Conservation (phyloP, 208 protist genomes). For the Wallacemonas sp. region DNA sequence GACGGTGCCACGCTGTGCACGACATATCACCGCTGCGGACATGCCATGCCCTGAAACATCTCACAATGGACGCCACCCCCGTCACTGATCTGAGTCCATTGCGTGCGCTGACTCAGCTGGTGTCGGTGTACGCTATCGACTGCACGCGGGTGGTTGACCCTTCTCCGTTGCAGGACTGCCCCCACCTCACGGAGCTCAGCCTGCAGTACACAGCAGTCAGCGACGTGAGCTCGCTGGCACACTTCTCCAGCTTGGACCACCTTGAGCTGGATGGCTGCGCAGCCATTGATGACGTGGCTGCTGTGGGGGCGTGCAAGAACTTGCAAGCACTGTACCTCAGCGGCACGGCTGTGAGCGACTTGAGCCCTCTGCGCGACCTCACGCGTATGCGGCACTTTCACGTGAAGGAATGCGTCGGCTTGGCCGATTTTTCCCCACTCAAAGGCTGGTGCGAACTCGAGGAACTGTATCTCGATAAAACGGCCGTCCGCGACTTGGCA, state of each 20-base stretch:
- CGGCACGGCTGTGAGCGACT: background rate
- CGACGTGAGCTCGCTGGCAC: too few species aligned
- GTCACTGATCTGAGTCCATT: too few species aligned
- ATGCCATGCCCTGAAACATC: too few species aligned
- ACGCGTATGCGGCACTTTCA: background rate
- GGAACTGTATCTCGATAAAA: background rate
- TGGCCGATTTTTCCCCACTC: background rate
- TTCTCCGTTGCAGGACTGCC: too few species aligned
- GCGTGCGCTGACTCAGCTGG: too few species aligned
- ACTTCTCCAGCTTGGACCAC: background rate
- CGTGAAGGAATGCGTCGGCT: background rate
- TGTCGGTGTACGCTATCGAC: too few species aligned
- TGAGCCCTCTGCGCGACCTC: background rate
- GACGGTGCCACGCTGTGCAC: too few species aligned
- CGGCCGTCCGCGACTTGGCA: background rate
- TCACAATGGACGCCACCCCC: too few species aligned
- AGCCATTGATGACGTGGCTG: background rate
- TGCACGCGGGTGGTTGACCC: too few species aligned
- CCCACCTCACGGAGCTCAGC: background rate
- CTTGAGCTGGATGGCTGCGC: background rate
- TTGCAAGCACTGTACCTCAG: background rate
- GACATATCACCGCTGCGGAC: too few species aligned
- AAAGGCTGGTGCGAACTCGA: background rate
- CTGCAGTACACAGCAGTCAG: too few species aligned
- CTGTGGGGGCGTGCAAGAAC: background rate